phyloP scores from a whole-genome alignment of 768 basidiomycete species.

The Pulveroboletus sp. region DNA sequence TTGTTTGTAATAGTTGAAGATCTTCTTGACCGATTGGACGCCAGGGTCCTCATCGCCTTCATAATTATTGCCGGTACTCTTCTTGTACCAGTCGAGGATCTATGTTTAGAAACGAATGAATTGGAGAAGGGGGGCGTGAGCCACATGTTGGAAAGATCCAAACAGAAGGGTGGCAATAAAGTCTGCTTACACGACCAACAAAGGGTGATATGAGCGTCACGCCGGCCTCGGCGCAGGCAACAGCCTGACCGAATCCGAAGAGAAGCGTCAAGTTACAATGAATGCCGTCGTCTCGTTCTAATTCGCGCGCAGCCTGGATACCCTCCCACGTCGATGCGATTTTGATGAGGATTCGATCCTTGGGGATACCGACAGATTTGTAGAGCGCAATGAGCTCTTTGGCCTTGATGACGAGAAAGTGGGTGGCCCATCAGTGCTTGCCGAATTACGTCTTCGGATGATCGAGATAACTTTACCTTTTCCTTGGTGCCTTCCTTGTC shows the following conservation, averaged over 20 bases:
- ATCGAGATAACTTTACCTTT: slow-evolving; percentile 51
- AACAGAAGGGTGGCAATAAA: slow-evolving; percentile 15
- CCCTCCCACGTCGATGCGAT: slow-evolving; percentile 99
- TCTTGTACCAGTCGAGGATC: slow-evolving; percentile 99
- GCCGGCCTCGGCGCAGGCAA: slow-evolving; percentile 97
- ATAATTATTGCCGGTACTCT: slow-evolving; percentile 81
- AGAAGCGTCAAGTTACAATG: slow-evolving; percentile 99
- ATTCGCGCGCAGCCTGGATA: slow-evolving; percentile 96
- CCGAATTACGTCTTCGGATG: slow-evolving; percentile 21
- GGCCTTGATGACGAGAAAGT: slow-evolving; percentile 41
- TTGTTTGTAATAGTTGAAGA: slow-evolving; percentile 99
- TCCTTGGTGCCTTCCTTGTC: slow-evolving; percentile 90
- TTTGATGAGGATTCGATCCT: slow-evolving; percentile 97
- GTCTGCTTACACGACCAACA: slow-evolving; percentile 81
- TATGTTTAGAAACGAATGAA: slow-evolving; percentile 29
- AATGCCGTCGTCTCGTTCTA: slow-evolving; percentile 89
- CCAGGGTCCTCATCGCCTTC: slow-evolving; percentile 93
- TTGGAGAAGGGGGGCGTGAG: slow-evolving; percentile 1
- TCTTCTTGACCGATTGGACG: slow-evolving; percentile 92
- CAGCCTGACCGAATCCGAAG: slow-evolving; percentile 98
- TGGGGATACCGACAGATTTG: slow-evolving; percentile 88
- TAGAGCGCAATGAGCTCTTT: slow-evolving; percentile 92
- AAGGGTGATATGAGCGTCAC: slow-evolving; percentile 99
- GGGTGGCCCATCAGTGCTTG: slow-evolving; percentile 5
- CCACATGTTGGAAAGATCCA: slow-evolving; percentile 10